Percentiles rank a stretch among this genome's conserved stretches.
These are phyloP conservation scores for Sporothrix inflata DNA, from an alignment of 2,329 filamentous ascomycete genomes.

Conservation along the genomic window DNA sequence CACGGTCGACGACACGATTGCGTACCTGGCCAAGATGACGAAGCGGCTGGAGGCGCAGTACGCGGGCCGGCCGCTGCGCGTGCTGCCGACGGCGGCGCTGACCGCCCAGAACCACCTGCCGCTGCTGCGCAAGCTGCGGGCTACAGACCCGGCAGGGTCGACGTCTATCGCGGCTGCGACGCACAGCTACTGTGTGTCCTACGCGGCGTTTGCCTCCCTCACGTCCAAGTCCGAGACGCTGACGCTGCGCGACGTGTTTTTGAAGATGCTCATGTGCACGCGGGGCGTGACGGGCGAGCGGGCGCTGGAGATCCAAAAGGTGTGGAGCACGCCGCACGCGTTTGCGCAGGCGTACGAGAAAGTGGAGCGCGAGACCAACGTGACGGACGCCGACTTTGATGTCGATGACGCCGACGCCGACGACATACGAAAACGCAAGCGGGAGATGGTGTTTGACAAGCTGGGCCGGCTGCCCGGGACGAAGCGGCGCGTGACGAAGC, in stretches of 20 bases:
- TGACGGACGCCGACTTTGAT: not conserved
- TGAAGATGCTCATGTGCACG: slow-evolving; percentile 87
- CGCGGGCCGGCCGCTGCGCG: slow-evolving; percentile 57
- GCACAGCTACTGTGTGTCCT: slow-evolving; percentile 64
- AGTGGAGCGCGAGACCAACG: slow-evolving; percentile 49
- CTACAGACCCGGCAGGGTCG: no score
- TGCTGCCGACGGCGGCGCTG: slow-evolving; percentile 69
- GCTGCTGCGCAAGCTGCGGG: slow-evolving; percentile 61
- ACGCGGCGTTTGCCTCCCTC: slow-evolving; percentile 70
- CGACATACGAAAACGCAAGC: slow-evolving; percentile 58
- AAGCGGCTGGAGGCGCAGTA: slow-evolving; percentile 68
- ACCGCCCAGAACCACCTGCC: slow-evolving; percentile 68
- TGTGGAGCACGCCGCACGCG: slow-evolving; percentile 74
- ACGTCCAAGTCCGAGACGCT: slow-evolving; percentile 76
- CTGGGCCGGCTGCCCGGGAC: slow-evolving; percentile 64
- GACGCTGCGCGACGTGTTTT: slow-evolving; percentile 72
- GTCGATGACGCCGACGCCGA: slow-evolving; percentile 45
- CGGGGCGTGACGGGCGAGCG: slow-evolving; percentile 76
- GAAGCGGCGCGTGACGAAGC: slow-evolving; percentile 67
- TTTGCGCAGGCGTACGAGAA: slow-evolving; percentile 71
- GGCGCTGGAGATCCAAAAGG: slow-evolving; percentile 75
- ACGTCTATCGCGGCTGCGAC: no score
- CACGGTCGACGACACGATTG: slow-evolving; percentile 77
- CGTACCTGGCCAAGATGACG: slow-evolving; percentile 75
- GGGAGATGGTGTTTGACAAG: slow-evolving; percentile 61